These are phyloP conservation scores for Aureobasidium subglaciale DNA, from an alignment of 2,329 filamentous ascomycete genomes.

Conservation along the genomic window DNA sequence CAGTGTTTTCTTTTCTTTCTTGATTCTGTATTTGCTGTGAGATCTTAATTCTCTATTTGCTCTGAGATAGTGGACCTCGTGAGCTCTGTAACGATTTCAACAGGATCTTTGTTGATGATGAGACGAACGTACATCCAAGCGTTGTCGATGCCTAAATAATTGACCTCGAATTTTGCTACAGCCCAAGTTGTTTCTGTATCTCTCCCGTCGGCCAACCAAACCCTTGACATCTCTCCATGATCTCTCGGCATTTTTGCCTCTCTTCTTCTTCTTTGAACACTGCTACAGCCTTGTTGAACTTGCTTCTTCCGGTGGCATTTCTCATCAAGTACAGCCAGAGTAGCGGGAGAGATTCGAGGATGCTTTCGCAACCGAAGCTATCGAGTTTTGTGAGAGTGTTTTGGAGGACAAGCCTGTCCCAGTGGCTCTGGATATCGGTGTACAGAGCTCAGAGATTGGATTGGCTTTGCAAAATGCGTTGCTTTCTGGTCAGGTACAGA, in stretches of 20 bases:
- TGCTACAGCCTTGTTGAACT: slow-evolving; percentile 38
- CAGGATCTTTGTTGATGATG: too few species aligned
- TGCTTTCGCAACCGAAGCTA: slow-evolving; percentile 56
- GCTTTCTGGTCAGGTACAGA: not conserved
- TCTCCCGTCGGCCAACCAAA: not conserved
- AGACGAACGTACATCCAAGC: too few species aligned
- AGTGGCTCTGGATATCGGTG: slow-evolving; percentile 51
- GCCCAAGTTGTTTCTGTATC: not conserved
- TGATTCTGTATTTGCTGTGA: too few species aligned
- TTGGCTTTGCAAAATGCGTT: slow-evolving; percentile 40
- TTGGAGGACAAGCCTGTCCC: slow-evolving; percentile 50
- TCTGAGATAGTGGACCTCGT: too few species aligned
- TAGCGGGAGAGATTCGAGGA: slow-evolving; percentile 58
- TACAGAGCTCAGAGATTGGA: slow-evolving; percentile 55
- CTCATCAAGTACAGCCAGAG: slow-evolving; percentile 52
- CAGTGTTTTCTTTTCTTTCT: too few species aligned
- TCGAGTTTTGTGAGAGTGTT: slow-evolving; percentile 56
- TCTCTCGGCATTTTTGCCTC: not conserved
- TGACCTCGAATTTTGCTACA: too few species aligned
- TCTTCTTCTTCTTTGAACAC: not conserved
- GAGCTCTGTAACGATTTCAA: too few species aligned
- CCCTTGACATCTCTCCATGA: slow-evolving; percentile 2
- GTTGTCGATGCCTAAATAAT: too few species aligned
- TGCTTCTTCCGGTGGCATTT: slow-evolving; percentile 47
- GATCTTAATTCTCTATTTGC: too few species aligned